These are phyloP conservation scores for Coriaria nepalensis DNA, from an alignment of 306 rosid species.

Conservation along the genomic window DNA sequence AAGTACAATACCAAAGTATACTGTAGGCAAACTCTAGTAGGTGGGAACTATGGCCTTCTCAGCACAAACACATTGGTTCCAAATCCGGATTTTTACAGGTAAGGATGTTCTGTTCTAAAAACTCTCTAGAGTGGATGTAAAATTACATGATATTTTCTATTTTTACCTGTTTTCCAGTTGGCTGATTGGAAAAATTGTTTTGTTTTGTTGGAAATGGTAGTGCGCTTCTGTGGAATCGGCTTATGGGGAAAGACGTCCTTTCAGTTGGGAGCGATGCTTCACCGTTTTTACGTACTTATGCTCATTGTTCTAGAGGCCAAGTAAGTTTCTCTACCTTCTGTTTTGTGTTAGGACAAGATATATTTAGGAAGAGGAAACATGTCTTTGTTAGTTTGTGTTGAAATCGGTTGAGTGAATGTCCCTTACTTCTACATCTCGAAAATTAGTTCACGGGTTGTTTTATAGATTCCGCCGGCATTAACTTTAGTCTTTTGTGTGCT, in stretches of 20 bases:
- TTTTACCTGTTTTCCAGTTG: too few relatives aligned
- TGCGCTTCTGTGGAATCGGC: constrained; percentile 87
- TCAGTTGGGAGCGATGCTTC: constrained; percentile 29
- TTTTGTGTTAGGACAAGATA: too few relatives aligned
- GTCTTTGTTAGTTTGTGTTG: too few relatives aligned
- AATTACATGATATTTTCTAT: background rate
- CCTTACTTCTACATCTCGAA: too few relatives aligned
- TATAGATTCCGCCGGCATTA: too few relatives aligned
- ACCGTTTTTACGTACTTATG: constrained; percentile 61
- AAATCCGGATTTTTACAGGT: constrained; percentile 92
- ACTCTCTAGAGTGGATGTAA: constrained; percentile 10
- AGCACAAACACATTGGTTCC: constrained; percentile 55
- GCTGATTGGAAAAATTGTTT: too few relatives aligned
- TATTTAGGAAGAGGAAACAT: too few relatives aligned
- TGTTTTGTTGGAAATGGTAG: constrained; percentile 35
- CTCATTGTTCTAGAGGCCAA: constrained; percentile 77
- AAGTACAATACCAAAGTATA: constrained; percentile 61
- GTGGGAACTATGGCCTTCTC: constrained; percentile 93
- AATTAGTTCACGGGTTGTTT: too few relatives aligned
- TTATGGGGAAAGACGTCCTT: constrained; percentile 78
- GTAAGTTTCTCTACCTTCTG: too few relatives aligned
- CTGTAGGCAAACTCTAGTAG: constrained; percentile 84
- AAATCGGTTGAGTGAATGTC: too few relatives aligned
- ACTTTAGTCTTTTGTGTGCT: too few relatives aligned
- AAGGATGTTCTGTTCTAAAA: constrained; percentile 16